phyloP scores from a whole-genome alignment of 2,329 filamentous ascomycete species.

The Incumbomyces lentus region DNA sequence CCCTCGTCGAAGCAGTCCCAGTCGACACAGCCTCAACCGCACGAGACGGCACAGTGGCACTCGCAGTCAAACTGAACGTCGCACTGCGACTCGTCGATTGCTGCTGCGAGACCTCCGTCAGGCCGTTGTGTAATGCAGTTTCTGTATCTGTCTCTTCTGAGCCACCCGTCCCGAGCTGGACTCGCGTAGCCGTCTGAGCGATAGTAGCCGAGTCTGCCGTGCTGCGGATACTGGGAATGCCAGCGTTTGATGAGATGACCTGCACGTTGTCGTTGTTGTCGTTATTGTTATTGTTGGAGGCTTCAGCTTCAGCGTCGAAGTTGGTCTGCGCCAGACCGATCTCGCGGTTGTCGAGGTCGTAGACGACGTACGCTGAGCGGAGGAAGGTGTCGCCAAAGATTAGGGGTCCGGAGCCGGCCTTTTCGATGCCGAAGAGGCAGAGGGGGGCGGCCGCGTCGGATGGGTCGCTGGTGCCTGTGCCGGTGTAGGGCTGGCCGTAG shows the following conservation, averaged over 20 bases:
- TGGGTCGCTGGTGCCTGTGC: slow-evolving; percentile 38
- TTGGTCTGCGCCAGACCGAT: slow-evolving; percentile 60
- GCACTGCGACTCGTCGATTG: slow-evolving; percentile 12
- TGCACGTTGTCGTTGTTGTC: background rate
- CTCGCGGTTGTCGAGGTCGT: slow-evolving; percentile 61
- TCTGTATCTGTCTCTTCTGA: too few species aligned
- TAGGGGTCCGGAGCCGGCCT: slow-evolving; percentile 44
- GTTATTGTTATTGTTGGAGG: background rate
- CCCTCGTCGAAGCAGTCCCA: background rate
- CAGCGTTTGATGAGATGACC: background rate
- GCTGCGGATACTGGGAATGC: slow-evolving; percentile 11
- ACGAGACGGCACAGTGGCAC: background rate
- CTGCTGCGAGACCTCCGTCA: too few species aligned
- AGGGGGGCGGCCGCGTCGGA: slow-evolving; percentile 34
- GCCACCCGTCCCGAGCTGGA: slow-evolving; percentile 11
- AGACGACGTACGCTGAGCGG: slow-evolving; percentile 64
- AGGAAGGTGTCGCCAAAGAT: slow-evolving; percentile 67
- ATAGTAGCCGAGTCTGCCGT: slow-evolving; percentile 18
- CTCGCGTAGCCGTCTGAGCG: slow-evolving; percentile 22
- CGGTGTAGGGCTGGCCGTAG: slow-evolving; percentile 25
- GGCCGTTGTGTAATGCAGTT: too few species aligned
- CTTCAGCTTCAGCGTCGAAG: slow-evolving; percentile 39
- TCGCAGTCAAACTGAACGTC: slow-evolving; percentile 14
- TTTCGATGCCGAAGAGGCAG: slow-evolving; percentile 59
- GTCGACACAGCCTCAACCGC: background rate